Conservation (phyloP, 2,329 filamentous ascomycete species). For the Westerdykella aurantiaca region DNA sequence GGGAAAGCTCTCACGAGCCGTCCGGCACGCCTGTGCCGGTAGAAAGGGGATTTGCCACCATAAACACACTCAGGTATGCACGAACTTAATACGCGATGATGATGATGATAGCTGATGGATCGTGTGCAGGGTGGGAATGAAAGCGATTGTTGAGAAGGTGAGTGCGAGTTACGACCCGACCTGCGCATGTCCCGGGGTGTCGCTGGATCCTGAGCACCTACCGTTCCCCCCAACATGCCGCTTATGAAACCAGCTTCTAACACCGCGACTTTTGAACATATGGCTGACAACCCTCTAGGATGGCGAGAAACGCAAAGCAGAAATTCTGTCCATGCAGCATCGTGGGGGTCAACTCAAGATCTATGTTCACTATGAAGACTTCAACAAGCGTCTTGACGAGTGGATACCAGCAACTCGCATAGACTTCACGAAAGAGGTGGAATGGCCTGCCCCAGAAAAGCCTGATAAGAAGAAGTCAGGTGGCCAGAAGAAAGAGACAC, state of each 20-base stretch:
- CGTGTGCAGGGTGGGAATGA: constrained; percentile 55
- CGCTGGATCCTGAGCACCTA: neutral
- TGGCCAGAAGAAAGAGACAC: constrained; percentile 32
- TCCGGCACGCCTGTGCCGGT: constrained; percentile 53
- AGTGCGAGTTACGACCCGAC: constrained; percentile 20
- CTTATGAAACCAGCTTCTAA: no score
- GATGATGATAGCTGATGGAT: constrained; percentile 25
- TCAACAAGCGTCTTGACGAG: constrained; percentile 86
- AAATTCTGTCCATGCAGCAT: constrained; percentile 91
- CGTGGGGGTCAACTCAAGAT: constrained; percentile 83
- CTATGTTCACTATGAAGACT: constrained; percentile 97
- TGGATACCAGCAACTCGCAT: constrained; percentile 82
- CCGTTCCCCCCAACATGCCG: no score
- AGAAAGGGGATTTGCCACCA: constrained; percentile 75
- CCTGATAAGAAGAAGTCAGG: constrained; percentile 77
- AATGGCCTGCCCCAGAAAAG: constrained; percentile 92
- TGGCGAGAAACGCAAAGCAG: constrained; percentile 80
- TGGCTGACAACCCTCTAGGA: constrained; percentile 47
- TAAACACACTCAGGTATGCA: constrained; percentile 72
- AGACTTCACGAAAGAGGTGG: constrained; percentile 83
- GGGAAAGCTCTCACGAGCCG: constrained; percentile 50
- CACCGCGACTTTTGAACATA: neutral
- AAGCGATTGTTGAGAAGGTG: constrained; percentile 65
- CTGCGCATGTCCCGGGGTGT: neutral
- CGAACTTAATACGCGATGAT: constrained; percentile 21